These are phyloP conservation scores for Pezicula radicicola DNA, from an alignment of 2,329 filamentous ascomycete species.

Conservation along the genomic window DNA sequence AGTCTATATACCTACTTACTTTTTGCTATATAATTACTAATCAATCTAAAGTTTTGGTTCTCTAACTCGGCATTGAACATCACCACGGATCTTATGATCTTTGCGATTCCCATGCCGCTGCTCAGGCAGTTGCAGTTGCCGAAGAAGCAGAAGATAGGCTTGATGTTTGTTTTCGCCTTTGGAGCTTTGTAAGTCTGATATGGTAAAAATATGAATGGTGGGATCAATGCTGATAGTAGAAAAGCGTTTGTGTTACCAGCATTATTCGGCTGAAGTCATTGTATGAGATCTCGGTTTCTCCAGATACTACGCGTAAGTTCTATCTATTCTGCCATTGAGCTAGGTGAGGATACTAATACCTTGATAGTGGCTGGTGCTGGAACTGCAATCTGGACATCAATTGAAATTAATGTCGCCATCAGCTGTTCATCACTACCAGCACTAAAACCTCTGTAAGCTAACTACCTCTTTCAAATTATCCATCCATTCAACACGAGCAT, in stretches of 20 bases:
- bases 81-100: slow-evolving; percentile 29
- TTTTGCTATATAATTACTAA: too few relatives aligned
- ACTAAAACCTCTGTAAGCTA: slow-evolving; percentile 37
- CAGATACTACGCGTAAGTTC: slow-evolving; percentile 2
- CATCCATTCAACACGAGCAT: too few relatives aligned
- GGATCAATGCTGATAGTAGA: background rate
- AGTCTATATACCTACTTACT: too few relatives aligned
- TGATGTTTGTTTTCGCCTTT: slow-evolving; percentile 36
- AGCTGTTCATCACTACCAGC: slow-evolving; percentile 46
- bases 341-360: background rate
- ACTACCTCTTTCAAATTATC: too few relatives aligned
- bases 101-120: slow-evolving; percentile 28
- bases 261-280: slow-evolving; percentile 9
- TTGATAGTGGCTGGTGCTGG: slow-evolving; percentile 3
- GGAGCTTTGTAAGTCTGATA: slow-evolving; percentile 23
- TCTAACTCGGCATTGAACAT: slow-evolving; percentile 39
- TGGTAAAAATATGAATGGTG: background rate
- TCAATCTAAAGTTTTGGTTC: slow-evolving; percentile 36
- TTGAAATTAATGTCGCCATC: slow-evolving; percentile 48
- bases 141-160: slow-evolving; percentile 44
- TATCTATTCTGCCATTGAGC: too few relatives aligned
- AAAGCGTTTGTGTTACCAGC: slow-evolving; percentile 11
- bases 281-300: slow-evolving; percentile 2
- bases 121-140: slow-evolving; percentile 28
- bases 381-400: slow-evolving; percentile 35